Evolutionary conservation across 2,329 filamentous ascomycete species (phyloP), one percentile per base, ranked within the genome.

Genomic region (Ceratocystis smalleyi): DNA sequence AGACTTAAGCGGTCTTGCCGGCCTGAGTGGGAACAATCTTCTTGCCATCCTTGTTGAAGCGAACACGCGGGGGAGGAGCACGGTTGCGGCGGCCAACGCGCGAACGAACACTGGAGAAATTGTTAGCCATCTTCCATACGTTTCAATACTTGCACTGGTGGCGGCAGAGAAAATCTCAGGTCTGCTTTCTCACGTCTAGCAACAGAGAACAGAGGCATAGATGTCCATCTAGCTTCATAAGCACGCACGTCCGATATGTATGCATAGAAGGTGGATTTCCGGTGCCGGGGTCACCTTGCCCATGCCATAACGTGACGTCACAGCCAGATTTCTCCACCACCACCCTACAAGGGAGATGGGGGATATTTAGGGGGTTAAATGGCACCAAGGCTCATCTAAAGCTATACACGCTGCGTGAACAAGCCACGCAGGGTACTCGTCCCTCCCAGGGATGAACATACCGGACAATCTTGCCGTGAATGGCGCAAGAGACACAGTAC

Each of bases 41-140:
- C 91, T 99, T 99, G 84, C 91, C 92, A 77, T 99, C 94, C 88
- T 97, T 96, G 89, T 99, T 99, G 90, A 95, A 99, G 75, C 94
- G 85, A 75, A 99, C 91, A 77, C 94, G 86, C 76, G 94, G 94
- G 72, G 94, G 94, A 74, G 94, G 95, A 74, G 92, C 92, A 79
- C 94, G 90, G 89, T 99, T 99, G 81, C 94, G 94, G 78, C 94
- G 92, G 74, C 95, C 94, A 76, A 88, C 91, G 72, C 89, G 85
- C 72, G 94, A 99, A 75, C 94, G 94, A 78, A 99, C 94, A 87
- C 94, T 97, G 74, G 71, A 63, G 43, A 43, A 66, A 67, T 66
- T 64, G 68, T 67, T 62, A 73, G 78, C 82, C 74, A 80, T 77
- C 72, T 51, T 30, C 17, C 12, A 2, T 10, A 57, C 15, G 10